Percentiles rank a stretch among this genome's conserved stretches.
These are phyloP conservation scores for Epichloe festucae DNA, from an alignment of 2,329 filamentous ascomycete species.

Conservation along the genomic window DNA sequence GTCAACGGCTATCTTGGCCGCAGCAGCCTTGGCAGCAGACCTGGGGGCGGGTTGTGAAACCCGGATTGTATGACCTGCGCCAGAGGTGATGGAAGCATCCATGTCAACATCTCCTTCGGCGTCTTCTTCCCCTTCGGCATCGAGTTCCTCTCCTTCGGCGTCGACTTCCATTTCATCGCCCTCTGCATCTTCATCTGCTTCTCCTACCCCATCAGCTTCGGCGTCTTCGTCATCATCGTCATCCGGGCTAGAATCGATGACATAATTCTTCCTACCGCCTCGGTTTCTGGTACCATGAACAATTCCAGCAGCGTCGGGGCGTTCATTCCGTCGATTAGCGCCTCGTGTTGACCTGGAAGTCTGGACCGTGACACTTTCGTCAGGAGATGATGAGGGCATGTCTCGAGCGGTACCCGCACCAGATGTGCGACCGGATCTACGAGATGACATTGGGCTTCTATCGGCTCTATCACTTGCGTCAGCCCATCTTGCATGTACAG, in stretches of 20 bases:
- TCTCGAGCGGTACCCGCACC: slow-evolving; percentile 30
- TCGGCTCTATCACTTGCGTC: slow-evolving; percentile 23
- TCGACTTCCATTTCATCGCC: slow-evolving; percentile 24
- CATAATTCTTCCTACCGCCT: slow-evolving; percentile 45
- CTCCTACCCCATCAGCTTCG: slow-evolving; percentile 24
- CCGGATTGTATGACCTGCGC: slow-evolving; percentile 28
- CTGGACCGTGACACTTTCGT: slow-evolving; percentile 38
- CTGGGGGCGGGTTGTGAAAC: slow-evolving; percentile 31
- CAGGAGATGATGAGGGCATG: slow-evolving; percentile 33
- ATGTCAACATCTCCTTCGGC: slow-evolving; percentile 34
- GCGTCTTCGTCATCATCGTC: slow-evolving; percentile 29
- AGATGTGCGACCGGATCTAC: slow-evolving; percentile 35
- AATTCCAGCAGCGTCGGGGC: slow-evolving; percentile 33
- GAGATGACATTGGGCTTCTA: slow-evolving; percentile 35
- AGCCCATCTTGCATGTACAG: slow-evolving; percentile 28
- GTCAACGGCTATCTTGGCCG: slow-evolving; percentile 21
- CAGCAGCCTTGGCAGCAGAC: slow-evolving; percentile 19
- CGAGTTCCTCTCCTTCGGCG: slow-evolving; percentile 27
- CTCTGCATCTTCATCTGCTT: slow-evolving; percentile 29
- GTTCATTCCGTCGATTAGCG: slow-evolving; percentile 23
- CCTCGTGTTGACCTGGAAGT: slow-evolving; percentile 35
- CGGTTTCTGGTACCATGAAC: slow-evolving; percentile 39
- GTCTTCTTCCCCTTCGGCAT: slow-evolving; percentile 18
- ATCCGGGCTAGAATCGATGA: slow-evolving; percentile 42
- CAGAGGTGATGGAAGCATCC: slow-evolving; percentile 20